Evolutionary conservation across 495 filamentous ascomycete genomes (phyloP), one percentile per base, ranked within the genome.

Genomic region (Acidomyces sp.): DNA sequence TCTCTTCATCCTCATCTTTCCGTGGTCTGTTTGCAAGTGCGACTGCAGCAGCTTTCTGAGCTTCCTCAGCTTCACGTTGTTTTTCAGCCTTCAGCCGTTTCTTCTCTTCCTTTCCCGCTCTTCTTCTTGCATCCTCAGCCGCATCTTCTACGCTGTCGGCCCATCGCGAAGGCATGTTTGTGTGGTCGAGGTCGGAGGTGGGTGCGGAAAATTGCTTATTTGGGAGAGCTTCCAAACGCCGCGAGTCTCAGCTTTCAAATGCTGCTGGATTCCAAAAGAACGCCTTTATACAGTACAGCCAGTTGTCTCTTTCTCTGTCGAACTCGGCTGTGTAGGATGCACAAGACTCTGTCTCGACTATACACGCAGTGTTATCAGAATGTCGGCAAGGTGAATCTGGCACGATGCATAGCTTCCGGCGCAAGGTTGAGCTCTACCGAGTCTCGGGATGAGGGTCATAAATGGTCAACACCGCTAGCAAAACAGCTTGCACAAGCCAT

Each of bases 401-500:
- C 3, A 3, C 36, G 20, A 2, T 51, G 43, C 43, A 39, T 37
- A 42, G 43, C 43, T 15, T 39, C 38, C 31, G 44, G 48, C 41
- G 49, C 42, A 53, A 51, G 38, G 43, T 45, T 28, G 43, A 50
- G 45, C 24, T 55, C 52, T 16, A 46, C 53, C 2, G 20, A 3
- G 3, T 10, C 30, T 2, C 31, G 27, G 23, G 41, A 51, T 32
- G 48, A 29, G 12, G 42, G 43, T 11, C 47, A 52, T 28, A 37
- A 75, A 65, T 94, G 86, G 83, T 90, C 85, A 9, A 96, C 88
- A 25, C 87, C 88, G 20, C 61, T 96, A 30, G 87, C 88, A 3
- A 85, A 82, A 50, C 78, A 75, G 51, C 67, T 96, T 20, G 78
- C 76, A 28, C 75, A 82, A 53, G 85, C 85, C 22, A 90, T 96